Base-by-base conservation (phyloP, 306 rosid species). In the Benincasa hispida region DNA sequence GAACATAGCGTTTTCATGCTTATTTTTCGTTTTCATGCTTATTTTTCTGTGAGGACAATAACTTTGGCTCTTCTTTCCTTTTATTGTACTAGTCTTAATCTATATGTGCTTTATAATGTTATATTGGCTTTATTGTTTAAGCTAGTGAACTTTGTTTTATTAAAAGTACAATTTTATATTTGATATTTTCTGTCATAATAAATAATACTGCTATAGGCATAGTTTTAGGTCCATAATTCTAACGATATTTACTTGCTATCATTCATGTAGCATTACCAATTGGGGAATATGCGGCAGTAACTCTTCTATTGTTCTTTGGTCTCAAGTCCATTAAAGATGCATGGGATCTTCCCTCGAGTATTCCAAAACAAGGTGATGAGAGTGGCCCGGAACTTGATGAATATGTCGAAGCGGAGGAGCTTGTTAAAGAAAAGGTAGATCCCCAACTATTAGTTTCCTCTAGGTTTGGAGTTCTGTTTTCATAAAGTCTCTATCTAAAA, bases 211-310 rank as follows among this genome's bases (percentile, higher is more conserved):
- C 47, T 18, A n/a, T 25, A 24, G 50, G 14, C 74, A 61, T 77
- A 11, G 74, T 35, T 74, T 55, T 42, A 51, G 58, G 48, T 83
- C 72, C 30, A 37, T 17, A 76, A 74, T 68, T 47, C 78, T 77
- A 66, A 81, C 72, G 79, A 21, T 62, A 15, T 55, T 75, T 13
- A 80, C 83, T 73, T 61, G 58, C 76, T 82, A 68, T 83, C 74
- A 76, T 80, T 45, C 79, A 42, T 70, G 78, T 89, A 94, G 99
- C 99, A 76, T 79, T 92, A 90, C 97, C 99, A 32, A 87, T 94
- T 57, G 99, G 99, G 87, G 99, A 92, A 82, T 94, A 94, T 81
- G 96, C 96, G 30, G 99, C 97, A 2, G 92, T 92, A 58, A 86
- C 99, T 83, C 99, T 94, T 83, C 89, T 94, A 77, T 82, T 94